These are phyloP conservation scores for Fusarium concolor DNA, from an alignment of 2,329 filamentous ascomycete species.

Conservation along the genomic window DNA sequence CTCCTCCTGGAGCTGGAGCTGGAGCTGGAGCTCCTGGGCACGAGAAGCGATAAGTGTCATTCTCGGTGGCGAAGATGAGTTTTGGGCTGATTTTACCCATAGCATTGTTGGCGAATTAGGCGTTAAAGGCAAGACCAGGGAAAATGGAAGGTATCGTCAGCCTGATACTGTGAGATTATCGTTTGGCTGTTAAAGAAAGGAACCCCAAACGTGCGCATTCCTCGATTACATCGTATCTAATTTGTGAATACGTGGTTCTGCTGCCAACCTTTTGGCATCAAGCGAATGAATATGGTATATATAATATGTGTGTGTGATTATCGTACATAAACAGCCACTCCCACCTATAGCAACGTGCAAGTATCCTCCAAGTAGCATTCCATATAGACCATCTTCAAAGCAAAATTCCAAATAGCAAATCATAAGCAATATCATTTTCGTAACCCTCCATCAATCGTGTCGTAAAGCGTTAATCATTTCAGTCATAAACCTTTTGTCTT, in stretches of 20 bases:
- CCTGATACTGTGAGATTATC: conserved; percentile 1
- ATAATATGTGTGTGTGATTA: conserved; percentile 7
- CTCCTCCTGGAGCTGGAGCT: conserved; percentile 50
- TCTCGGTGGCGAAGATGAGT: conserved; percentile 1
- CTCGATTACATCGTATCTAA: background rate
- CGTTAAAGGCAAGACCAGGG: conserved; percentile 46
- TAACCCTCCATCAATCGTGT: conserved; percentile 40
- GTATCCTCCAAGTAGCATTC: conserved; percentile 28
- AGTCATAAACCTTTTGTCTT: conserved; percentile 42
- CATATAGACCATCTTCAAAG: conserved; percentile 24
- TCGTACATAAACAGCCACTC: conserved; percentile 37
- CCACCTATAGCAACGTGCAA: conserved; percentile 27
- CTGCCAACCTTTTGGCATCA: conserved; percentile 18
- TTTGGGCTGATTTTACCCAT: conserved; percentile 37
- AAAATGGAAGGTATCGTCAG: conserved; percentile 19
- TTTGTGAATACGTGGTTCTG: background rate
- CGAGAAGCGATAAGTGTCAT: conserved; percentile 52
- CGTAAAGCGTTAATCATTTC: conserved; percentile 45
- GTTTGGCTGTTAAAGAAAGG: background rate
- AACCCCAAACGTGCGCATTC: background rate
- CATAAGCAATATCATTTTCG: conserved; percentile 29
- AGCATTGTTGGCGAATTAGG: conserved; percentile 49
- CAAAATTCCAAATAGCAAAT: conserved; percentile 33
- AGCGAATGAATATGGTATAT: conserved; percentile 28
- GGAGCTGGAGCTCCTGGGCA: conserved; percentile 54